These are phyloP conservation scores for Colletotrichum gloeosporioides DNA, from an alignment of 2,329 filamentous ascomycete genomes.

Conservation along the genomic window DNA sequence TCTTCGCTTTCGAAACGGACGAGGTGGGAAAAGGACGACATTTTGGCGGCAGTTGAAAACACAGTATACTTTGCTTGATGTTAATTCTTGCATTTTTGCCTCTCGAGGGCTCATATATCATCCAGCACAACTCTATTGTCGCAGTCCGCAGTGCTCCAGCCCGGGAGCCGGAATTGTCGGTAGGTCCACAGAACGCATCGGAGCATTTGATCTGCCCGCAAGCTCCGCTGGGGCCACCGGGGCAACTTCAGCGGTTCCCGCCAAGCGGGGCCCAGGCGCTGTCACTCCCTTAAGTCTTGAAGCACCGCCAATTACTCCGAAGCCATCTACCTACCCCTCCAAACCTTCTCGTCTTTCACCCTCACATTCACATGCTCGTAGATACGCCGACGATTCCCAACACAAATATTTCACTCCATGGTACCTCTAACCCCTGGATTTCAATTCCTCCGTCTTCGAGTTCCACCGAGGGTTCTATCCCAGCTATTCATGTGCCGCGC, in stretches of 20 bases:
- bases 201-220: neutral
- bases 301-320: neutral
- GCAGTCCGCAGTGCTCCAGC: neutral
- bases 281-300: neutral
- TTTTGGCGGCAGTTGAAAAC: neutral
- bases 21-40: conserved; percentile 19
- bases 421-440: neutral
- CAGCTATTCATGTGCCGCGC: neutral
- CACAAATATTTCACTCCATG: neutral
- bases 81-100: fast-evolving
- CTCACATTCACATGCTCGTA: neutral
- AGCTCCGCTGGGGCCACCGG: neutral
- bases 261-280: neutral
- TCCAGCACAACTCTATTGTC: neutral
- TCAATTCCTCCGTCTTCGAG: neutral
- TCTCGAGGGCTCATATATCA: neutral
- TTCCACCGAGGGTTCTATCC: neutral
- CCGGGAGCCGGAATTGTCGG: neutral
- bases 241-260: neutral
- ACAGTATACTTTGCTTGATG: neutral
- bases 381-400: neutral
- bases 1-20: conserved; percentile 24
- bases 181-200: neutral
- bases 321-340: neutral
- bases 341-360: neutral